These are phyloP conservation scores for Paecilomyces dactylethromorphus DNA, from an alignment of 2,329 filamentous ascomycete genomes.

Conservation along the genomic window DNA sequence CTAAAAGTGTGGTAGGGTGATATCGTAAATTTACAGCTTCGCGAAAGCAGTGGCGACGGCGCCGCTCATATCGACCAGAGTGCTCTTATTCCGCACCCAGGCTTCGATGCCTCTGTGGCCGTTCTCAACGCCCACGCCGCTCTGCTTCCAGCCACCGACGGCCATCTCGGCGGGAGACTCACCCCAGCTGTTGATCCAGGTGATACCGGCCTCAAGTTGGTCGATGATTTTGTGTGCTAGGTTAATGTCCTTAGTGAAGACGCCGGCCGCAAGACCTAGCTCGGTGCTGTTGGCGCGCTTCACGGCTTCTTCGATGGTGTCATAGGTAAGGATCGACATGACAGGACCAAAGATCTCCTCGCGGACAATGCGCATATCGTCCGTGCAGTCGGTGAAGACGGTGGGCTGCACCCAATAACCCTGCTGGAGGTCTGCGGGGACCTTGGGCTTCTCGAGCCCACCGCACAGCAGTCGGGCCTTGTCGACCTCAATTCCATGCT, in stretches of 20 bases:
- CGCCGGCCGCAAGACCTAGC: slow-evolving; percentile 74
- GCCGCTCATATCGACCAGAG: slow-evolving; percentile 73
- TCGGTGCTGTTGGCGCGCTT: slow-evolving; percentile 68
- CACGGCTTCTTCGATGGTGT: slow-evolving; percentile 63
- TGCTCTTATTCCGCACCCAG: slow-evolving; percentile 84
- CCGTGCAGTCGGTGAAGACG: slow-evolving; percentile 78
- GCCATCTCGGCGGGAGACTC: slow-evolving; percentile 88
- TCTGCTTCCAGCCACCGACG: slow-evolving; percentile 87
- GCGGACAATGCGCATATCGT: slow-evolving; percentile 69
- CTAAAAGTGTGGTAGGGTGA: background rate
- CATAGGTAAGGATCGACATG: slow-evolving; percentile 72
- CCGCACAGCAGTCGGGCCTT: slow-evolving; percentile 68
- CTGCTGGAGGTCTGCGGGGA: slow-evolving; percentile 45
- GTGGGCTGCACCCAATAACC: slow-evolving; percentile 86
- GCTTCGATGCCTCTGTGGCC: slow-evolving; percentile 70
- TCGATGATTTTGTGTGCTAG: slow-evolving; percentile 65
- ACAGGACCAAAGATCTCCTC: slow-evolving; percentile 91
- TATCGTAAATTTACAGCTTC: slow-evolving; percentile 47
- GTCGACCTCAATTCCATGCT: slow-evolving; percentile 66
- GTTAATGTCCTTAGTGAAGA: slow-evolving; percentile 72
- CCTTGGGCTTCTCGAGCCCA: slow-evolving; percentile 54
- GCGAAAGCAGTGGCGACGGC: slow-evolving; percentile 66
- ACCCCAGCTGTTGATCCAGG: slow-evolving; percentile 93
- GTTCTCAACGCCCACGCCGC: slow-evolving; percentile 82
- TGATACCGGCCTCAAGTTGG: slow-evolving; percentile 74